phyloP scores from a whole-genome alignment of 495 filamentous ascomycete genomes.

The Penicillium cataractarum region DNA sequence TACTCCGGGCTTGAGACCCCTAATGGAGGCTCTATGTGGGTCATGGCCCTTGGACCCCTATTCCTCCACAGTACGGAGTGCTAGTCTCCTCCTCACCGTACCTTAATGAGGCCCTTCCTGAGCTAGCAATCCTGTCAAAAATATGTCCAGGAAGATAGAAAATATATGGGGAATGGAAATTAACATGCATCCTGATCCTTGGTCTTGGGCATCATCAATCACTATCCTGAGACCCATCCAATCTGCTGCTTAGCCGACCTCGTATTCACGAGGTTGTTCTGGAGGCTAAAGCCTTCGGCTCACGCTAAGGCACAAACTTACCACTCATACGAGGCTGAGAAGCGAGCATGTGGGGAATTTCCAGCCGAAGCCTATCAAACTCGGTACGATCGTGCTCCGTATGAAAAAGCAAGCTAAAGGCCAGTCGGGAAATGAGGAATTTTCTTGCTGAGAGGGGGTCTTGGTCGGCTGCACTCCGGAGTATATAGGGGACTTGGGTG shows the following conservation, averaged over 20 bases:
- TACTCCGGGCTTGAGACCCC: background rate
- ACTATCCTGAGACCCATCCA: conserved; percentile 4
- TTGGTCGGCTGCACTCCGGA: background rate
- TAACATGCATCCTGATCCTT: background rate
- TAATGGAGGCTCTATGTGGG: conserved; percentile 8
- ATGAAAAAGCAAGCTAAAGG: conserved; percentile 1
- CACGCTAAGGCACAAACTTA: conserved; percentile 1
- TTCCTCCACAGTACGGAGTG: background rate
- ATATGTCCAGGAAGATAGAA: background rate
- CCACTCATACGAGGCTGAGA: background rate
- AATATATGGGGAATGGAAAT: background rate
- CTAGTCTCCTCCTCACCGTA: background rate
- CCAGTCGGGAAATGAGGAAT: background rate
- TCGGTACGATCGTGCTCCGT: background rate
- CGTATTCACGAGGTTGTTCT: conserved; percentile 6
- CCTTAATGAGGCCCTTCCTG: background rate
- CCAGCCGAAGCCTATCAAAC: background rate
- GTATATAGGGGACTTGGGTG: conserved; percentile 6
- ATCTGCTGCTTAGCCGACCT: background rate
- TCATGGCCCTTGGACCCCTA: background rate
- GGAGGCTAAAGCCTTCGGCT: background rate
- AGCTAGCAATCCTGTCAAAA: background rate
- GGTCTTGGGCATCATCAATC: background rate
- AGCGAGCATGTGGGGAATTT: conserved; percentile 3
- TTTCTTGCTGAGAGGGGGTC: background rate